Conservation (phyloP, 1,139 yeast species). For the Candida tetrigidarum region DNA sequence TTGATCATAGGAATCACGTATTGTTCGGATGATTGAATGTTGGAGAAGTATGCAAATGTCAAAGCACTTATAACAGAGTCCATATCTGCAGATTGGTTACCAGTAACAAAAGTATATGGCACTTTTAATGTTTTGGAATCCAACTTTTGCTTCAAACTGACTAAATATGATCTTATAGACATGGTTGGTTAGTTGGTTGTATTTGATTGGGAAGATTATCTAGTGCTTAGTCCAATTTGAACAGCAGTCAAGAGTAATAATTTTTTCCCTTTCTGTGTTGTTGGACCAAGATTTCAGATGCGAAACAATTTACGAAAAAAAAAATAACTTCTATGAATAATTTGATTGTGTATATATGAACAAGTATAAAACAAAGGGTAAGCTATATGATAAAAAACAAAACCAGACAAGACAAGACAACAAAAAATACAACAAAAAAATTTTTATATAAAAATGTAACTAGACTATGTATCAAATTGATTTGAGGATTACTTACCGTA, state of each 20-base stretch:
- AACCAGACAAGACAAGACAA: too few relatives aligned
- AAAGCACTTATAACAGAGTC: slow-evolving; percentile 85
- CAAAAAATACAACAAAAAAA: not conserved
- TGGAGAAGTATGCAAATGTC: slow-evolving; percentile 62
- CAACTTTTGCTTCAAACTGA: slow-evolving; percentile 23
- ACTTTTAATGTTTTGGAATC: slow-evolving; percentile 17
- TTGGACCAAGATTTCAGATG: not conserved
- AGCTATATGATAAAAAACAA: too few relatives aligned
- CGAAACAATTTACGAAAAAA: not conserved
- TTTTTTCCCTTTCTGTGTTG: not conserved
- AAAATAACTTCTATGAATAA: not conserved
- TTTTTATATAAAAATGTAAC: not conserved
- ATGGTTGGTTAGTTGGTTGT: too few relatives aligned
- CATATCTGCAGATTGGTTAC: slow-evolving; percentile 85
- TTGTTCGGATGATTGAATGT: slow-evolving; percentile 20
- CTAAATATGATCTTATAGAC: slow-evolving; percentile 30
- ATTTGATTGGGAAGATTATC: too few relatives aligned
- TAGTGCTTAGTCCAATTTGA: too few relatives aligned
- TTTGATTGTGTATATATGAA: not conserved
- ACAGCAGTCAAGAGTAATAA: too few relatives aligned
- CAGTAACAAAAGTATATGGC: slow-evolving; percentile 61
- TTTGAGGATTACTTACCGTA: slow-evolving; percentile 65
- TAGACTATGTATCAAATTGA: not conserved
- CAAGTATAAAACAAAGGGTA: not conserved
- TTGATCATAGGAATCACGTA: slow-evolving; percentile 69